Base-by-base conservation (phyloP, 805 yeast genomes). In the Lipomyces japonicus region DNA sequence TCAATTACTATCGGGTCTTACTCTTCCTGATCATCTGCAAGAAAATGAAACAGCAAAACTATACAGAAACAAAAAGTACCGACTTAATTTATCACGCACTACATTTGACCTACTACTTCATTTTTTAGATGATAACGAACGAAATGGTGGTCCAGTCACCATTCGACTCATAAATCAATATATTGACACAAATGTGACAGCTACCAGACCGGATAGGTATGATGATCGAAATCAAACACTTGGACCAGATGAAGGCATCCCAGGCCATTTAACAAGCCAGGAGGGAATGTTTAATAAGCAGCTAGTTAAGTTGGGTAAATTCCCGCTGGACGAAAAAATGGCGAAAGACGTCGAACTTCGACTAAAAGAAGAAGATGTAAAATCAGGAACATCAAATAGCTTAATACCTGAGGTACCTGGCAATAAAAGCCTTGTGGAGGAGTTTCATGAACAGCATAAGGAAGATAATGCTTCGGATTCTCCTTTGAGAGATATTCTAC, bases 51-150 rank as follows among this genome's bases (percentile, higher is more conserved):
- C 86, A 58, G 95, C 97, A 1, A 80, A 79, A 59, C 78, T 83
- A 5, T 91, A 83, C 69, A 73, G 84, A 56, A 71, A 75, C 32
- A 80, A 84, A 70, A 84, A 85, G 64, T 93, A 88, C 68, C 75
- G 79, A 46, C 74, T 91, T 6, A 77, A 79, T 38, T 80, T 91
- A 40, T 84, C 96, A 12, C 82, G 86, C 56, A 89, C 96, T 1
- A 80, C 95, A 3, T 75, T 91, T 63, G 93, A 89, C 65, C 71
- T 91, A 59, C 75, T 93, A 57, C 73, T 93, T 46, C 86, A 87
- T 65, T 91, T 89, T 60, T 69, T 93, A 47, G 95, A 88, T 65
- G 97, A 91, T 63, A 87, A 89, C 65, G 97, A 89, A 67, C 84
- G 84, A 7, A 82, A 82, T 47, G 97, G 97, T 38, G 97, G 97